Evolutionary conservation across 2,329 filamentous ascomycete genomes (phyloP).

Genomic region (Leptosphaerulina australis): DNA sequence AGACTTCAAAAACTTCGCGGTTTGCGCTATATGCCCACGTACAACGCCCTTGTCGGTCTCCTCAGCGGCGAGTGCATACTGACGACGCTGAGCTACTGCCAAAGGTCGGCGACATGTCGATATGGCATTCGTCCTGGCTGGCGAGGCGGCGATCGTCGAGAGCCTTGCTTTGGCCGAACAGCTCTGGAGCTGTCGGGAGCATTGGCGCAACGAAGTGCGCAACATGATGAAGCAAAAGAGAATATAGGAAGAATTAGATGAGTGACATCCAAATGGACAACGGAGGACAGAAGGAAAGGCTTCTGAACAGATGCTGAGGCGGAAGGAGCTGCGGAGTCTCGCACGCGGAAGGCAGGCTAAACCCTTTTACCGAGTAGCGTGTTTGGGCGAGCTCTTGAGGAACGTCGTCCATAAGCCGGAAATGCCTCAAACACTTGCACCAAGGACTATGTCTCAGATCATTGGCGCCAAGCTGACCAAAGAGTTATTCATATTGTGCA

Average conservation of each 20-base stretch:
- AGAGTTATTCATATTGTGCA: slow-evolving; percentile 1
- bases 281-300: slow-evolving; percentile 26
- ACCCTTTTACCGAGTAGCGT: slow-evolving; percentile 13
- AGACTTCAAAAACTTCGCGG: slow-evolving; percentile 3
- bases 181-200: slow-evolving; percentile 68
- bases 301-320: slow-evolving; percentile 19
- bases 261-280: slow-evolving; percentile 42
- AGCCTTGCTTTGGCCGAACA: slow-evolving; percentile 55
- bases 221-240: slow-evolving; percentile 64
- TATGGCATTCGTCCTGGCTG: slow-evolving; percentile 49
- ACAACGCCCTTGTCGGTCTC: slow-evolving; percentile 67
- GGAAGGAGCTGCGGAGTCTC: slow-evolving; percentile 15
- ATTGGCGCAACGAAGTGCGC: slow-evolving; percentile 70
- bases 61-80: slow-evolving; percentile 65
- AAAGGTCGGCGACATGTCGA: slow-evolving; percentile 57
- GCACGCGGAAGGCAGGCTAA: slow-evolving; percentile 18
- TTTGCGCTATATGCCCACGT: slow-evolving; percentile 41
- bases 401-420: slow-evolving; percentile 11
- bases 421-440: slow-evolving; percentile 28
- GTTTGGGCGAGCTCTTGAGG: background rate
- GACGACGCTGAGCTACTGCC: slow-evolving; percentile 56
- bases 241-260: slow-evolving; percentile 26
- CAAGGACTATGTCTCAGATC: slow-evolving; percentile 7
- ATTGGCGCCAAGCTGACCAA: slow-evolving; percentile 7
- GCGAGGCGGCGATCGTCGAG: slow-evolving; percentile 48